Conservation (phyloP, 2,329 filamentous ascomycete species). For the Fusarium stilboides region DNA sequence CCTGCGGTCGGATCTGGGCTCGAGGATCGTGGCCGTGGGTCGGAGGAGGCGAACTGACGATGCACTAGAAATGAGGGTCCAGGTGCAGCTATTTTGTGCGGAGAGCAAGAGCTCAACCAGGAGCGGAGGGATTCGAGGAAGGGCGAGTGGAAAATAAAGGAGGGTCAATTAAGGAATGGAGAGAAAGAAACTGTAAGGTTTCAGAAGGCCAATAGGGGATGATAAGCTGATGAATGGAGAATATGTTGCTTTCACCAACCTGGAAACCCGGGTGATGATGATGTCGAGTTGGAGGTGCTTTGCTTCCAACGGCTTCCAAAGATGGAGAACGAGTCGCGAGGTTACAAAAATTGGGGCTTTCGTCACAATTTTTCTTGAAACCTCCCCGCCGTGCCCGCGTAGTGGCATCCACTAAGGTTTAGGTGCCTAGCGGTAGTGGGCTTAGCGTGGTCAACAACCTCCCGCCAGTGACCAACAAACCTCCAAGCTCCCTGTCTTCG, state of each 20-base stretch:
- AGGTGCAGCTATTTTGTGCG: slow-evolving; percentile 40
- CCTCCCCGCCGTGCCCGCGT: slow-evolving; percentile 41
- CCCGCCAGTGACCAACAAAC: slow-evolving; percentile 25
- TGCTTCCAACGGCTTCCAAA: slow-evolving; percentile 48
- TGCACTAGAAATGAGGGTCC: slow-evolving; percentile 43
- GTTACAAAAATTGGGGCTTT: slow-evolving; percentile 49
- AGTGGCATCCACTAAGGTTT: slow-evolving; percentile 40
- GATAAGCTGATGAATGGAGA: slow-evolving; percentile 10
- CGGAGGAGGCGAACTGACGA: slow-evolving; percentile 35
- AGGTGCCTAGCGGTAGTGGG: slow-evolving; percentile 30
- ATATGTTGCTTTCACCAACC: slow-evolving; percentile 37
- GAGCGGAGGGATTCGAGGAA: slow-evolving; percentile 27
- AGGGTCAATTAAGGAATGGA: slow-evolving; percentile 31
- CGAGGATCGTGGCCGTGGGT: slow-evolving; percentile 28
- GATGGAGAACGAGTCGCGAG: slow-evolving; percentile 40
- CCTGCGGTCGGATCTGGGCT: slow-evolving; percentile 35
- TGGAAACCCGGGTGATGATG: slow-evolving; percentile 41
- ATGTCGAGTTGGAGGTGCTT: slow-evolving; percentile 43
- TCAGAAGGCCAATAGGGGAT: slow-evolving; percentile 1
- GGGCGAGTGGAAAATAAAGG: slow-evolving; percentile 15
- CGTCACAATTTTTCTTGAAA: slow-evolving; percentile 54
- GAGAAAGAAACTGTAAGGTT: slow-evolving; percentile 11
- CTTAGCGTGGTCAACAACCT: slow-evolving; percentile 33
- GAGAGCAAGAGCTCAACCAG: slow-evolving; percentile 42
- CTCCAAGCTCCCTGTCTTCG: not conserved